A percentile compares a stretch with the other conserved stretches of the same genome.
These are phyloP conservation scores for Termitomyces eurrhizus DNA, from an alignment of 768 basidiomycete species.

Conservation along the genomic window DNA sequence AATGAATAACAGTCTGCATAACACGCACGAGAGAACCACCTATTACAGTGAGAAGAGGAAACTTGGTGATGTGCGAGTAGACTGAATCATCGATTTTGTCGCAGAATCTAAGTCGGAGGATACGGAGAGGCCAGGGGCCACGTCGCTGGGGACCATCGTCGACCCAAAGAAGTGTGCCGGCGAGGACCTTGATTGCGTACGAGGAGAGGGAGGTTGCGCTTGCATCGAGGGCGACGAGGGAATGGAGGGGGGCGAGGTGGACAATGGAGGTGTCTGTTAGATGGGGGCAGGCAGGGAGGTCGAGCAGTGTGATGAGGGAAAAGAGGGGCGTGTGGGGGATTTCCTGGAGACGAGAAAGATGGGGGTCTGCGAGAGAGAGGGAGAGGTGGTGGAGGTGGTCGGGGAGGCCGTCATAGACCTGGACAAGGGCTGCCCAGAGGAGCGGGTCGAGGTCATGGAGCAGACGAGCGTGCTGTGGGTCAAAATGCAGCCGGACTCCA, in stretches of 20 bases:
- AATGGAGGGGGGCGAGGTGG: constrained; percentile 46
- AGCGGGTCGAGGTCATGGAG: constrained; percentile 48
- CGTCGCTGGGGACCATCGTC: constrained; percentile 21
- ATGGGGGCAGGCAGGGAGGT: constrained; percentile 50
- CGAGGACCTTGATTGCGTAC: constrained; percentile 49
- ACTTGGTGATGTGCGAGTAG: constrained; percentile 36
- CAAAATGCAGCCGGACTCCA: constrained; percentile 16
- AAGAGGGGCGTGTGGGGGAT: constrained; percentile 55
- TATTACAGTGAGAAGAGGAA: constrained; percentile 58
- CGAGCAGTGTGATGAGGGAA: constrained; percentile 60
- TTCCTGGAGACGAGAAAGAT: constrained; percentile 52
- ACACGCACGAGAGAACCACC: constrained; percentile 36
- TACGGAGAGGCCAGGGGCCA: constrained; percentile 59
- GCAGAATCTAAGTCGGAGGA: constrained; percentile 57
- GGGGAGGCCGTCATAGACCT: constrained; percentile 56
- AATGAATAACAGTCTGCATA: constrained; percentile 9
- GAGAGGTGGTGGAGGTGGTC: constrained; percentile 31
- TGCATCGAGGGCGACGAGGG: constrained; percentile 61
- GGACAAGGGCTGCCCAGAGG: constrained; percentile 60
- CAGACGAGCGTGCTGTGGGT: constrained; percentile 24
- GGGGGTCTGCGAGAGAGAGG: constrained; percentile 50
- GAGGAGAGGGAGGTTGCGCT: constrained; percentile 49
- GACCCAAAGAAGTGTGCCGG: constrained; percentile 40
- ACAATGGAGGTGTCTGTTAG: constrained; percentile 56
- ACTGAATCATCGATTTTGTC: constrained; percentile 40